These are phyloP conservation scores for Tricholoma sp. DNA, from an alignment of 768 basidiomycete species.

Conservation along the genomic window DNA sequence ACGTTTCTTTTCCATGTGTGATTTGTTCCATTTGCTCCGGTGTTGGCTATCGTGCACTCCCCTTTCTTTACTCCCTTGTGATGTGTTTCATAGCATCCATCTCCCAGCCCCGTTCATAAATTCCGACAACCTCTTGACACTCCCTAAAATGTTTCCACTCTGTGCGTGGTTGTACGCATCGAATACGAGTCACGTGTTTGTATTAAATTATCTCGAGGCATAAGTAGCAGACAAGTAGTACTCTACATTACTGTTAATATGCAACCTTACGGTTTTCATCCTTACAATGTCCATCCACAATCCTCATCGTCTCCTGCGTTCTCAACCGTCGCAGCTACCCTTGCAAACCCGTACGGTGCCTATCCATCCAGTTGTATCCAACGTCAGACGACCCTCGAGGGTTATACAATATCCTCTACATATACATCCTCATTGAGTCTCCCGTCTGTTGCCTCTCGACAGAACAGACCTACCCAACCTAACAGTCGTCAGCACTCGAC, in stretches of 20 bases:
- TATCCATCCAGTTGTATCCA: slow-evolving; percentile 19
- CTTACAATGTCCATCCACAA: neutral
- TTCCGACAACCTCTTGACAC: slow-evolving; percentile 7
- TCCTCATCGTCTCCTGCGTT: neutral
- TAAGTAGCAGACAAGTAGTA: neutral
- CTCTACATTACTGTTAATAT: slow-evolving; percentile 1
- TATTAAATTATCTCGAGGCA: slow-evolving; percentile 1
- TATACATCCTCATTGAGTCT: neutral
- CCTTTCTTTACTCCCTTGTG: neutral
- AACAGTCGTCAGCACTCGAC: neutral
- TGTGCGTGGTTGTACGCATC: slow-evolving; percentile 12
- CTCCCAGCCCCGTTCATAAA: slow-evolving; percentile 7
- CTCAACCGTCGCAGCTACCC: neutral
- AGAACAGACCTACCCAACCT: neutral
- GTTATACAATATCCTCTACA: neutral
- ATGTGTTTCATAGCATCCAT: slow-evolving; percentile 2
- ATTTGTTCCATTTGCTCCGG: slow-evolving; percentile 1
- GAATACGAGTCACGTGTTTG: slow-evolving; percentile 18
- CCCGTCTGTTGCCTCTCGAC: neutral
- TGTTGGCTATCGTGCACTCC: neutral
- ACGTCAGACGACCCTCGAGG: slow-evolving; percentile 9
- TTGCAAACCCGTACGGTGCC: slow-evolving; percentile 1
- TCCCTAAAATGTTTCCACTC: slow-evolving; percentile 10
- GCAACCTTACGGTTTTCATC: neutral
- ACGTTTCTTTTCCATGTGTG: slow-evolving; percentile 4